Evolutionary conservation across 306 rosid genomes (phyloP).

Genomic region (Dryas octopetala): DNA sequence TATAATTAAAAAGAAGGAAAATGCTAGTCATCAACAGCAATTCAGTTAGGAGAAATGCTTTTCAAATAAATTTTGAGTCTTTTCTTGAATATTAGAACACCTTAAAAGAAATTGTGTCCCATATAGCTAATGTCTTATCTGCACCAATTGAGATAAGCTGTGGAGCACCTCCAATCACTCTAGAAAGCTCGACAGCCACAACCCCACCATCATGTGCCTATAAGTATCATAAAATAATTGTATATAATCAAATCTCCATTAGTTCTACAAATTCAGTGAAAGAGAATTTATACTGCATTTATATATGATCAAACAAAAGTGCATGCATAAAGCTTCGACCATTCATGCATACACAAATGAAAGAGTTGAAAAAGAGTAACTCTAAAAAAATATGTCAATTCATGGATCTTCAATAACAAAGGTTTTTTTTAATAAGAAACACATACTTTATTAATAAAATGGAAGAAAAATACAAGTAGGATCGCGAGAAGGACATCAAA

Average conservation of each 20-base stretch:
- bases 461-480: background rate
- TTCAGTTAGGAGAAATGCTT: slow-evolving; percentile 21
- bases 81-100: slow-evolving; percentile 33
- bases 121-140: slow-evolving; percentile 94
- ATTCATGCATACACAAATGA: slow-evolving; percentile 11
- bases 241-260: background rate
- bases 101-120: slow-evolving; percentile 76
- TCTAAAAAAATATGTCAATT: background rate
- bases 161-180: slow-evolving; percentile 95
- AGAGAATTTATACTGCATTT: background rate
- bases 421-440: background rate
- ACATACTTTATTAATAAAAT: background rate
- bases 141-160: slow-evolving; percentile 98
- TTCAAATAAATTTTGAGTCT: slow-evolving; percentile 18
- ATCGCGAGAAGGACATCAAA: background rate
- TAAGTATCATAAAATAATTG: slow-evolving; percentile 28
- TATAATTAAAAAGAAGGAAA: slow-evolving; percentile 1
- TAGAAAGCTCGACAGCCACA: slow-evolving; percentile 95
- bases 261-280: background rate
- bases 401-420: background rate
- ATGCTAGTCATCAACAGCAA: slow-evolving; percentile 15
- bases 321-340: slow-evolving; percentile 12
- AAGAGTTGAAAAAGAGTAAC: background rate
- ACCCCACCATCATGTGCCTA: slow-evolving; percentile 99
- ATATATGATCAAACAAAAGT: slow-evolving; percentile 24